A percentile compares a stretch with the other conserved stretches of the same genome.
These are phyloP conservation scores for Alternaria arborescens DNA, from an alignment of 2,329 filamentous ascomycete species.

Conservation along the genomic window DNA sequence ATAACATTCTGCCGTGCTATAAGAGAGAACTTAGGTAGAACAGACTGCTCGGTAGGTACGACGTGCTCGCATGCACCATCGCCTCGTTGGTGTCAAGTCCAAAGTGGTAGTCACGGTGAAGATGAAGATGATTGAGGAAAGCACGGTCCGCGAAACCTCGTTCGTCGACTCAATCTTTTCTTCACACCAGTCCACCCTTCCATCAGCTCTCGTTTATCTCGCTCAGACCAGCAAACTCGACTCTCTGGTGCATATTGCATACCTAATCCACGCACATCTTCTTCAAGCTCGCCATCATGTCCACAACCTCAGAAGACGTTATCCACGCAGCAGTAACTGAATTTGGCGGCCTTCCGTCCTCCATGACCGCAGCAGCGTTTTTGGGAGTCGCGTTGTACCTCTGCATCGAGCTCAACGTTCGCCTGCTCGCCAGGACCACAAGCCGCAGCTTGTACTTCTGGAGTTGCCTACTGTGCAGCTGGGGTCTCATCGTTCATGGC, in stretches of 20 bases:
- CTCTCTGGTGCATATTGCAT: neutral
- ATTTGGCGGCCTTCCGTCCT: constrained; percentile 5
- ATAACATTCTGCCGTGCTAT: neutral
- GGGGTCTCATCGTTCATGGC: constrained; percentile 50
- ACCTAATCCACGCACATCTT: neutral
- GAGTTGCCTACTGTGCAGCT: constrained; percentile 42
- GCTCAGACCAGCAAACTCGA: neutral
- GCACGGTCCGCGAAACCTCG: neutral
- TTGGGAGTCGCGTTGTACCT: constrained; percentile 46
- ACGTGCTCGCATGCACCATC: neutral
- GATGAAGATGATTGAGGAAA: neutral
- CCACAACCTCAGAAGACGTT: neutral
- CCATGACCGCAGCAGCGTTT: constrained; percentile 19
- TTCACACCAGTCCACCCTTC: neutral
- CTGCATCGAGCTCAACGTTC: constrained; percentile 54
- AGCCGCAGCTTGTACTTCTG: constrained; percentile 59
- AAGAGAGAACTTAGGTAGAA: neutral
- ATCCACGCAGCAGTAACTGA: neutral
- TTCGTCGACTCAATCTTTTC: neutral
- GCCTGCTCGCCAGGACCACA: constrained; percentile 48
- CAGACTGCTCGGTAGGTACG: neutral
- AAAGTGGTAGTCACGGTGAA: neutral
- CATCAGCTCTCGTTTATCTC: neutral
- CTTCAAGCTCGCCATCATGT: neutral
- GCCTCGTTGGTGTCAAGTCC: neutral